Evolutionary conservation across 768 basidiomycete genomes (phyloP).

Genomic region (Suillus weaverae): DNA sequence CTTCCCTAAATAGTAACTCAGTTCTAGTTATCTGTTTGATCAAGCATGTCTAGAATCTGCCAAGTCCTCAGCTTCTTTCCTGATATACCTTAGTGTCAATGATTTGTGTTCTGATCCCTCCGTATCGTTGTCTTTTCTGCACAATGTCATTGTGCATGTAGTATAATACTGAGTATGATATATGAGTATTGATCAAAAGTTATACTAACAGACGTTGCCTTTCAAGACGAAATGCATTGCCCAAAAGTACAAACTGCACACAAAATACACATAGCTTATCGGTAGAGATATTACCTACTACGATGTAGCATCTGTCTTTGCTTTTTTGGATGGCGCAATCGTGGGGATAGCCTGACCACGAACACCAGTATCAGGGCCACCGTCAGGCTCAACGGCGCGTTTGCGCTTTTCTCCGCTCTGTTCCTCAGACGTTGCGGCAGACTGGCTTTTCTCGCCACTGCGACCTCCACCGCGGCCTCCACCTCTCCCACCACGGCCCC

Average conservation of each 20-base stretch:
- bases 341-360: slow-evolving; percentile 62
- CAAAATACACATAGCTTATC: not conserved
- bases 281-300: not conserved
- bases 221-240: not conserved
- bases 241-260: slow-evolving; percentile 15
- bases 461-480: slow-evolving; percentile 23
- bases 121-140: not conserved
- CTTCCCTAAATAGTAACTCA: too few species aligned
- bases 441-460: slow-evolving; percentile 17
- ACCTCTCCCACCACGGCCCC: slow-evolving; percentile 36
- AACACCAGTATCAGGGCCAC: slow-evolving; percentile 66
- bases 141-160: not conserved
- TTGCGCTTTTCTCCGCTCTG: slow-evolving; percentile 73
- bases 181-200: not conserved
- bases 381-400: slow-evolving; percentile 74
- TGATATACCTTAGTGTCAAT: too few species aligned
- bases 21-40: too few species aligned
- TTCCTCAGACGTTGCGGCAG: slow-evolving; percentile 39
- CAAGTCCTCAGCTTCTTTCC: too few species aligned
- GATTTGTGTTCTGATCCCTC: not conserved
- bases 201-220: not conserved
- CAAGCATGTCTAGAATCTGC: too few species aligned
- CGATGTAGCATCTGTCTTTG: slow-evolving; percentile 38
- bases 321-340: slow-evolving; percentile 41
- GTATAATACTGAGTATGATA: not conserved